Conservation (phyloP, 2,329 filamentous ascomycete genomes). For the Colletotrichum shisoi region DNA sequence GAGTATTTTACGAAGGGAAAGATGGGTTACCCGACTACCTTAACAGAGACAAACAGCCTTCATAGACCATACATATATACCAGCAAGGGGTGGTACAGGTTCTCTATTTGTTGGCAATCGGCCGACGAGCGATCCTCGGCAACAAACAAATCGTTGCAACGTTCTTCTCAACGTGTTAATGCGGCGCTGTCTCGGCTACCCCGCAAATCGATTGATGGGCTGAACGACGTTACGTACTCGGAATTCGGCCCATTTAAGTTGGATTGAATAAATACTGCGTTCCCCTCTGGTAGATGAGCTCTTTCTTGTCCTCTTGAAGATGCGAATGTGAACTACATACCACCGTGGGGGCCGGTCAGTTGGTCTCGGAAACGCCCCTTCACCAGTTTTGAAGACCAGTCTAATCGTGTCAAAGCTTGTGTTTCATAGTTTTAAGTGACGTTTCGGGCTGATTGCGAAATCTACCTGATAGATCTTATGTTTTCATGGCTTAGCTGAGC, state of each 20-base stretch:
- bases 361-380: neutral
- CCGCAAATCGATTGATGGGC: constrained; percentile 33
- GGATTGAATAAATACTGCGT: constrained; percentile 6
- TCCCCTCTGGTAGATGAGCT: neutral
- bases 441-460: neutral
- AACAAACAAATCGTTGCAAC: constrained; percentile 16
- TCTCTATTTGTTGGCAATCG: constrained; percentile 11
- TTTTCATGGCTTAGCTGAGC: constrained; percentile 50
- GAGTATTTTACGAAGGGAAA: constrained; percentile 30
- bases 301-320: neutral
- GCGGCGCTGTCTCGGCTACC: constrained; percentile 28
- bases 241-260: constrained; percentile 20
- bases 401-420: neutral
- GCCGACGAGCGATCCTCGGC: constrained; percentile 4
- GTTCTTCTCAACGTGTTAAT: constrained; percentile 18
- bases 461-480: constrained; percentile 37
- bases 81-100: constrained; percentile 1
- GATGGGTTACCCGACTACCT: neutral
- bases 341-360: neutral
- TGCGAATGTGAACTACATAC: neutral
- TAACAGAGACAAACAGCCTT: constrained; percentile 12
- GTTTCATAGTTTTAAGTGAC: constrained; percentile 4
- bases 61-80: constrained; percentile 12
- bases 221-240: constrained; percentile 29
- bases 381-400: neutral